Base-by-base conservation (phyloP, 202 grass and related monocot species). In the Dendrocalamus latiflorus region DNA sequence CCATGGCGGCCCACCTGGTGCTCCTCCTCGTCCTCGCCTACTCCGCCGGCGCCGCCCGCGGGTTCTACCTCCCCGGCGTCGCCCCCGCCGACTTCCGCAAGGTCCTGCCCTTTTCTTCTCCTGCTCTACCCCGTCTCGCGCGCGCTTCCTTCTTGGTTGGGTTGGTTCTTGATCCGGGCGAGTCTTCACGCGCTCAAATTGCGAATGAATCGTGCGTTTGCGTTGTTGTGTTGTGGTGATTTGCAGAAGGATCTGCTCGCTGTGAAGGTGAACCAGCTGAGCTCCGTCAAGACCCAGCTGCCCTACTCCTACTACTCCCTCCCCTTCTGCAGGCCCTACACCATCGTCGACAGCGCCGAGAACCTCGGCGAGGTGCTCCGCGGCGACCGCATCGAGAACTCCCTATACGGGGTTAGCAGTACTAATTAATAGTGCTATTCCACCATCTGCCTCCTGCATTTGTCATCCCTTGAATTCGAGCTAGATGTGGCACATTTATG, bases 301-400 rank as follows among this genome's bases (percentile, higher is more conserved):
- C 94, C 94, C 8, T 97, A 94, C 79, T 97, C 92, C 10, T 97
- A 94, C 75, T 97, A 94, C 84, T 97, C 95, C 51, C 79, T 95
- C 14, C 92, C 92, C 5, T 98, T 90, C 75, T 93, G 95, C 86
- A 81, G 36, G 12, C 92, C 95, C 61, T 65, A 17, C 42, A 83
- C 47, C 71, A 55, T 98, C 76, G 83, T 93, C 36, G 90, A 98
- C 75, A 98, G 90, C 85, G 90, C 95, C 41, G 92, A 98, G 82
- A 98, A 95, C 86, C 92, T 95, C 57, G 95, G 95, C 8, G 90
- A 98, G 89, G 85, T 98, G 50, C 95, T 98, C 88, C 87, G 86
- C 14, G 95, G 92, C 54, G 88, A 98, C 86, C 90, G 82, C 55
- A 95, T 93, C 74, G 90, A 94, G 70, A 98, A 98, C 59, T 91